Conservation (phyloP, 2,329 filamentous ascomycete species). For the Myriosclerotinia duriaeana region DNA sequence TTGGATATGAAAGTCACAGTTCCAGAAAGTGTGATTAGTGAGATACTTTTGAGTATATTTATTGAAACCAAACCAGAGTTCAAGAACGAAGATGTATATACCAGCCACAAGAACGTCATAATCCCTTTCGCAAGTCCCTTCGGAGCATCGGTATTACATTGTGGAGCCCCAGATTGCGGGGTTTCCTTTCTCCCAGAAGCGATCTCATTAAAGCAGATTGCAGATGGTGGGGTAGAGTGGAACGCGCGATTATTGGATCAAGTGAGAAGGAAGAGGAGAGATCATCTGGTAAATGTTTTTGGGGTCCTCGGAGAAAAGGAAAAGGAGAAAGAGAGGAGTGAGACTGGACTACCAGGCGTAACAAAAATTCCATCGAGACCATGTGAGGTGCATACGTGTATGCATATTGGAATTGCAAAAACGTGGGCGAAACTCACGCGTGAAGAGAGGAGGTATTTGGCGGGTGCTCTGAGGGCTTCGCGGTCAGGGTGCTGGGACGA, state of each 20-base stretch:
- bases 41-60: conserved; percentile 2
- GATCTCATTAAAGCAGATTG: not conserved
- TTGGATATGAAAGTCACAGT: not conserved
- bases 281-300: not conserved
- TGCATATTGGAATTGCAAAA: not conserved
- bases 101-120: not conserved
- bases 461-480: not conserved
- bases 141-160: not conserved
- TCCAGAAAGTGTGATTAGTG: not conserved
- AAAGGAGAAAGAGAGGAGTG: not conserved
- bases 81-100: not conserved
- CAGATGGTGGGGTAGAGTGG: not conserved
- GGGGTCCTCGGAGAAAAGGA: not conserved
- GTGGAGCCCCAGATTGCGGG: not conserved
- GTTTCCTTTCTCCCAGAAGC: not conserved
- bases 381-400: not conserved
- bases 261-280: not conserved
- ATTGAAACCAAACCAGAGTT: not conserved
- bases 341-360: not conserved
- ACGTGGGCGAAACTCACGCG: not conserved
- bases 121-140: not conserved
- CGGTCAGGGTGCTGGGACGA: no score
- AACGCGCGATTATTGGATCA: not conserved
- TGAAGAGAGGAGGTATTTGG: not conserved
- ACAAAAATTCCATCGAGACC: not conserved